Percentiles rank a stretch among this genome's conserved stretches.
These are phyloP conservation scores for Suillus plorans DNA, from an alignment of 768 basidiomycete genomes.

Conservation along the genomic window DNA sequence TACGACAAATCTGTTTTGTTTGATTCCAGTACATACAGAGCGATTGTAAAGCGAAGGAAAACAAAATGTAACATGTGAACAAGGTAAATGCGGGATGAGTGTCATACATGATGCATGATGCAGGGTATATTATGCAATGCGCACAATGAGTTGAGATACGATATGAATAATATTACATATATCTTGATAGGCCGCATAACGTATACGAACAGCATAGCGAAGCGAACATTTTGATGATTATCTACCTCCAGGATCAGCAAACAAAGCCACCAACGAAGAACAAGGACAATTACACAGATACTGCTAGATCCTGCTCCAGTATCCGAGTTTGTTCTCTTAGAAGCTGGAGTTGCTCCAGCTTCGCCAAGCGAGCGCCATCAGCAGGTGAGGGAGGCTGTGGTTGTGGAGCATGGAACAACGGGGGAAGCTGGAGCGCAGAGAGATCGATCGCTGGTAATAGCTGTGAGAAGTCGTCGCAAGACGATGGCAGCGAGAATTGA, in stretches of 20 bases:
- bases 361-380: slow-evolving; percentile 22
- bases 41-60: neutral
- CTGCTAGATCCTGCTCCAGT: slow-evolving; percentile 33
- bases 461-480: slow-evolving; percentile 4
- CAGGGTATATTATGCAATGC: slow-evolving; percentile 5
- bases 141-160: neutral
- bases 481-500: neutral
- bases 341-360: slow-evolving; percentile 30
- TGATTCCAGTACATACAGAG: neutral
- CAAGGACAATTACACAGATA: slow-evolving; percentile 10
- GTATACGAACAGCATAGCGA: neutral
- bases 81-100: neutral
- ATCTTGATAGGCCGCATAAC: neutral
- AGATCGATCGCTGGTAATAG: slow-evolving; percentile 25
- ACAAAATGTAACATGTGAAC: neutral
- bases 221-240: neutral
- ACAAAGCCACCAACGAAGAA: neutral
- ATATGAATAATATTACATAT: slow-evolving; percentile 22
- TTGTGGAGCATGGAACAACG: neutral
- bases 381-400: neutral
- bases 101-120: neutral
- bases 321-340: slow-evolving; percentile 36
- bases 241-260: neutral
- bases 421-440: slow-evolving; percentile 24
- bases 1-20: neutral